Conservation (phyloP, 2,329 filamentous ascomycete genomes). For the Aspergillus tamarii region DNA sequence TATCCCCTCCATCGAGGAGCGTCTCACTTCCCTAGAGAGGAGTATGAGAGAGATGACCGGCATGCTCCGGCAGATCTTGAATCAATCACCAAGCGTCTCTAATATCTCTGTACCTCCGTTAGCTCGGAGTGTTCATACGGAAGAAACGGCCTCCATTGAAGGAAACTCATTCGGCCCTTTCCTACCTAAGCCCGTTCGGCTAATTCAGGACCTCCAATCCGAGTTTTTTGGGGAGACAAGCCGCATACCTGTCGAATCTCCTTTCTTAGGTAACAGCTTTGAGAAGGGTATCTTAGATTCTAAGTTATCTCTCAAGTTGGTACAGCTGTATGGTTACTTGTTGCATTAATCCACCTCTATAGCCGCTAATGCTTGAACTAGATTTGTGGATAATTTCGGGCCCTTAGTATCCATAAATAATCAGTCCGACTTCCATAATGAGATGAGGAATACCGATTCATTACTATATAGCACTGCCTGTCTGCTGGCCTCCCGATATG, state of each 20-base stretch:
- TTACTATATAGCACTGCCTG: conserved; percentile 39
- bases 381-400: conserved; percentile 38
- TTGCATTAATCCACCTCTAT: not conserved
- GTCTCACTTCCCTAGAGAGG: conserved; percentile 35
- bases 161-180: conserved; percentile 24
- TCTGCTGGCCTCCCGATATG: conserved; percentile 36
- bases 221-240: conserved; percentile 35
- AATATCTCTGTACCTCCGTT: conserved; percentile 23
- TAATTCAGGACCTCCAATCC: conserved; percentile 37
- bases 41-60: conserved; percentile 41
- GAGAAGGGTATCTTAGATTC: conserved; percentile 35
- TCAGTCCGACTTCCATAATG: conserved; percentile 31
- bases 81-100: conserved; percentile 26
- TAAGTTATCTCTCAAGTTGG: conserved; percentile 35
- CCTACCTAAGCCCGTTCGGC: conserved; percentile 34
- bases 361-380: conserved; percentile 15
- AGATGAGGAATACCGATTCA: conserved; percentile 28
- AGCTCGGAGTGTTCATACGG: conserved; percentile 26
- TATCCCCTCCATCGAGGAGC: conserved; percentile 39
- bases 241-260: conserved; percentile 25
- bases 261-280: conserved; percentile 30
- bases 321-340: conserved; percentile 31
- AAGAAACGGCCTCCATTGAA: conserved; percentile 28
- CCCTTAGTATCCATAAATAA: conserved; percentile 36
- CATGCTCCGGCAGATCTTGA: conserved; percentile 37